Evolutionary conservation across 768 basidiomycete genomes (phyloP), one percentile per base, ranked within the genome.

Genomic region (Pisolithus tinctorius): DNA sequence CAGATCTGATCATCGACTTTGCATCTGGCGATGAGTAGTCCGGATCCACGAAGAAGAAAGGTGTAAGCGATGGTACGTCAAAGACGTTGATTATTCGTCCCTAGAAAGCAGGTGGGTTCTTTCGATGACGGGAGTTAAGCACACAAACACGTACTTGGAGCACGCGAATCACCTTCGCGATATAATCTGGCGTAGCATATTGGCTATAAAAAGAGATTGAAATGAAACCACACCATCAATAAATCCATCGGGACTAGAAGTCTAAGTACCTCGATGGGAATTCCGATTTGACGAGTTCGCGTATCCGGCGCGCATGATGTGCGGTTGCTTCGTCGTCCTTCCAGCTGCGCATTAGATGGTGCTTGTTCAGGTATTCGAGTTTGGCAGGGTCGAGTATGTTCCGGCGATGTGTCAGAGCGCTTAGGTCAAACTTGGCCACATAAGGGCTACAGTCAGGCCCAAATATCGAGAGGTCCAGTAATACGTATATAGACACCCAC

Each of bases 321-420:
- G 69, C 60, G 25, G 85, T 71, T 1, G 79, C 82, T 13, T 75
- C 68, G 2, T 77, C 68, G 6, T 71, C 71, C 14, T 77, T 70
- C 60, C 81, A 77, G 50, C 70, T 73, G 16, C 71, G 71, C 69
- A 81, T 75, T 14, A 99, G 67, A 60, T 95, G 88, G 43, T 87
- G 83, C 61, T 92, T 93, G 65, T 98, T 97, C 49, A 98, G 70
- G 63, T 85, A 90, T 58, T 85, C 83, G 14, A 99, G 77, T 61
- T 96, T 96, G 9, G 69, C 67, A 0, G 79, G 76, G 55, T 93
- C 90, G 13, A 98, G 78, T 14, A 83, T 79, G n/a, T 88, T 82
- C 53, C 91, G 86, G 29, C 91, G 80, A 50, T 89, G 89, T 0
- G 90, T 95, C 40, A 97, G 62, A 3, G 77, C 77, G 0, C 77